Conservation (phyloP, 768 basidiomycete species). For the Gymnopilus junonius region DNA sequence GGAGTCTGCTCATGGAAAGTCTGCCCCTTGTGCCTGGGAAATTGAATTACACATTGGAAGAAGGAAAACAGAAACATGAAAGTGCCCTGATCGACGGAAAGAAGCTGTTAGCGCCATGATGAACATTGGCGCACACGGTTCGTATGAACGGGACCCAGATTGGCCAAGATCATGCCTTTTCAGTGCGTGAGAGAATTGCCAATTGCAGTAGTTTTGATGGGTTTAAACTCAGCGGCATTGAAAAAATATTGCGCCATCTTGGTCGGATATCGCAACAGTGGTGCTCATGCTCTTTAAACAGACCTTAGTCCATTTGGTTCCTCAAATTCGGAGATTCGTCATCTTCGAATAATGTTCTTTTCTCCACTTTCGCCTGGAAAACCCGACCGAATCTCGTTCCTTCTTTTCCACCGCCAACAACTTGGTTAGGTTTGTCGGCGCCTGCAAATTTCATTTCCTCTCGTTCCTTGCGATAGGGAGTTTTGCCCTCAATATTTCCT, state of each 20-base stretch:
- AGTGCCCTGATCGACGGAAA: neutral
- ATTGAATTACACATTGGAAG: neutral
- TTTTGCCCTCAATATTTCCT: slow-evolving; percentile 4
- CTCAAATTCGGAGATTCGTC: neutral
- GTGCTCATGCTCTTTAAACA: slow-evolving; percentile 20
- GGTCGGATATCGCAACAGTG: slow-evolving; percentile 22
- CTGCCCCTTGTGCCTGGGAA: neutral
- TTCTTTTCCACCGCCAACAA: neutral
- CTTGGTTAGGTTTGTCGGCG: neutral
- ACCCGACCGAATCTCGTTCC: neutral
- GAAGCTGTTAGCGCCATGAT: neutral
- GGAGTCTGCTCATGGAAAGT: too few relatives aligned
- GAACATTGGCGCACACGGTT: neutral
- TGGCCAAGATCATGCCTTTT: neutral
- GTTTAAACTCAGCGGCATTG: slow-evolving; percentile 4
- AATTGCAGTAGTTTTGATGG: neutral
- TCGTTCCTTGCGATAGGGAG: neutral
- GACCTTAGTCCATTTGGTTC: slow-evolving; percentile 10
- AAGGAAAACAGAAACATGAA: neutral
- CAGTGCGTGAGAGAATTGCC: neutral
- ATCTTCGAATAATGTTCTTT: neutral
- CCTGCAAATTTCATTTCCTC: neutral
- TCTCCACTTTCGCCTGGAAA: neutral
- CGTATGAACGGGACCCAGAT: neutral
- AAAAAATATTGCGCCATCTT: slow-evolving; percentile 25